A percentile compares a stretch with the other conserved stretches of the same genome.
Conservation (phyloP, 2,329 filamentous ascomycete species). For the Cytospora piceicola region DNA sequence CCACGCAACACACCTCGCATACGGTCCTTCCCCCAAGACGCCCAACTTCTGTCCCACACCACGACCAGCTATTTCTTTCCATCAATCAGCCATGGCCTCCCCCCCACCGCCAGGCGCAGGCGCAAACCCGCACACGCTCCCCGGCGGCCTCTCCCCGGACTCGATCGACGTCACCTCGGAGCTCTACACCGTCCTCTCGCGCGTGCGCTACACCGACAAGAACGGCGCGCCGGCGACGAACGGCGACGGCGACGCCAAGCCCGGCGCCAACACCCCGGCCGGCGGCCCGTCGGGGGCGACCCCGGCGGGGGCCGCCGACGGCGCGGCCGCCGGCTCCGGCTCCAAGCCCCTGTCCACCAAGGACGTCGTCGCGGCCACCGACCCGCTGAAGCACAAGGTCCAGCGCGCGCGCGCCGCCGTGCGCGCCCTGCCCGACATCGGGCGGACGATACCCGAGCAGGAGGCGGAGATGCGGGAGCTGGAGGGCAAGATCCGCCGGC, state of each 20-base stretch:
- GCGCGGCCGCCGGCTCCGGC: slow-evolving; percentile 38
- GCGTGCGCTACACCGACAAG: slow-evolving; percentile 59
- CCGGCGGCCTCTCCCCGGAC: slow-evolving; percentile 74
- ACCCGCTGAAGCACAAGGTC: slow-evolving; percentile 80
- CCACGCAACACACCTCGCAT: not conserved
- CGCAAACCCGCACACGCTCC: slow-evolving; percentile 47
- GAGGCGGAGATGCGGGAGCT: slow-evolving; percentile 70
- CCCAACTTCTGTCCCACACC: not conserved
- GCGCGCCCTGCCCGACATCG: slow-evolving; percentile 70
- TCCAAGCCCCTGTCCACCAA: slow-evolving; percentile 58
- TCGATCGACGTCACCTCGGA: slow-evolving; percentile 85
- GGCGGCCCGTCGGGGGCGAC: slow-evolving; percentile 21
- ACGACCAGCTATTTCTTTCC: not conserved
- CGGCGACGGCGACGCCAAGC: slow-evolving; percentile 33
- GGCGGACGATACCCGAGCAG: slow-evolving; percentile 69
- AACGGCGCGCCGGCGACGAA: slow-evolving; percentile 36
- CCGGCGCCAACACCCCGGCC: slow-evolving; percentile 35
- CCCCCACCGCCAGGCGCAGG: not conserved
- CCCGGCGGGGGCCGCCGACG: slow-evolving; percentile 27
- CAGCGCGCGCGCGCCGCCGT: slow-evolving; percentile 74
- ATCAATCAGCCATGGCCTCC: slow-evolving; percentile 5
- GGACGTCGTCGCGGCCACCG: slow-evolving; percentile 77
- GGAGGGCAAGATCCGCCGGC: slow-evolving; percentile 64
- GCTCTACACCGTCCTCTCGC: slow-evolving; percentile 76
- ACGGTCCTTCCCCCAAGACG: not conserved